These are phyloP conservation scores for Paraleonurus japonicus DNA, from an alignment of 257 asterid species.

Conservation along the genomic window DNA sequence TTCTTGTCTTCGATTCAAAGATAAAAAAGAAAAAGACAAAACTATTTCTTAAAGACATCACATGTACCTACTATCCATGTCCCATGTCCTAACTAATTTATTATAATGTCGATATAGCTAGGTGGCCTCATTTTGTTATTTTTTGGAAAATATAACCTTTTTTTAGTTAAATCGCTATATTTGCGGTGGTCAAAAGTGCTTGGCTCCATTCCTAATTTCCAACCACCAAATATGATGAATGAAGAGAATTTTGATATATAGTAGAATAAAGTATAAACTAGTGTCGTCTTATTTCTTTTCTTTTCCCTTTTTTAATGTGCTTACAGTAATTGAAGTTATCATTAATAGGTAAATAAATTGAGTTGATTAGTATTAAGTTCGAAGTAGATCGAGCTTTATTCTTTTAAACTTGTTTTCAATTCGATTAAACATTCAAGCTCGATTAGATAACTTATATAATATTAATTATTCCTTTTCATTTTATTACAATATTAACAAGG, in stretches of 20 bases:
- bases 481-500: too few species aligned
- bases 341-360: too few species aligned
- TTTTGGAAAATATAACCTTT: neutral
- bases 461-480: too few species aligned
- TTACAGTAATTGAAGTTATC: too few species aligned
- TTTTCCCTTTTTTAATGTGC: too few species aligned
- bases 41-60: conserved; percentile 52
- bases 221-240: conserved; percentile 19
- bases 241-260: neutral
- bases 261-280: too few species aligned
- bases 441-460: too few species aligned
- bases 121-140: conserved; percentile 23
- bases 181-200: conserved; percentile 16
- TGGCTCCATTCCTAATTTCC: conserved; percentile 12
- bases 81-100: conserved; percentile 26
- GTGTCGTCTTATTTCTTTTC: neutral
- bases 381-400: too few species aligned
- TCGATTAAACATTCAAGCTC: too few species aligned
- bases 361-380: too few species aligned
- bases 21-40: conserved; percentile 21
- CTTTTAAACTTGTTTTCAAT: too few species aligned
- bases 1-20: conserved; percentile 27
- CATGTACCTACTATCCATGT: conserved; percentile 39
- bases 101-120: conserved; percentile 12
- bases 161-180: conserved; percentile 5